Conservation (phyloP, 2,329 filamentous ascomycete species). For the Pseudocercospora crystallina region DNA sequence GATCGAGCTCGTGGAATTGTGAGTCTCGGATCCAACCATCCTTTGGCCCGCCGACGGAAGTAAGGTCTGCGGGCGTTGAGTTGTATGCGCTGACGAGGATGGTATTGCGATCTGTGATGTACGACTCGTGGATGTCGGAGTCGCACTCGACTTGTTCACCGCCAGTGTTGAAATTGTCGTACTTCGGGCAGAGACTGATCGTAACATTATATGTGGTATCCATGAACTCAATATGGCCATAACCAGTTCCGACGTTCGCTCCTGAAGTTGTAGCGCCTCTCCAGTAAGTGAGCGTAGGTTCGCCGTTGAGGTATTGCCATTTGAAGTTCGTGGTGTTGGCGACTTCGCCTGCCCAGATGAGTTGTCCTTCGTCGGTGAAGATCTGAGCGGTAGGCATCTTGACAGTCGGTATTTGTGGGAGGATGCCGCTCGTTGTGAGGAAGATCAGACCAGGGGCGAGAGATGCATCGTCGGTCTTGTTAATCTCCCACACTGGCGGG, state of each 20-base stretch:
- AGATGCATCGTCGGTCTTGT: background rate
- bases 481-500: conserved; percentile 16
- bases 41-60: conserved; percentile 33
- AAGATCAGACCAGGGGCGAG: conserved; percentile 23
- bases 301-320: conserved; percentile 16
- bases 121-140: conserved; percentile 38
- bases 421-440: conserved; percentile 20
- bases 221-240: conserved; percentile 25
- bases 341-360: conserved; percentile 21
- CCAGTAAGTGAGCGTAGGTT: conserved; percentile 24
- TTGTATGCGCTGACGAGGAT: conserved; percentile 36
- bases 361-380: conserved; percentile 20
- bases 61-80: conserved; percentile 34
- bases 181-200: conserved; percentile 13
- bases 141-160: conserved; percentile 15
- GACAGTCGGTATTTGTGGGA: conserved; percentile 5
- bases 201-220: conserved; percentile 23
- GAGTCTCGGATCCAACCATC: conserved; percentile 40
- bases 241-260: conserved; percentile 24
- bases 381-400: conserved; percentile 19
- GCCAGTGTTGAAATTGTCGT: conserved; percentile 10
- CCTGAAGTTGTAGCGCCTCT: conserved; percentile 19
- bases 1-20: conserved; percentile 46
- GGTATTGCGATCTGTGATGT: conserved; percentile 32
- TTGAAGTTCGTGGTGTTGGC: conserved; percentile 21